Base-by-base conservation (phyloP, 441 rosid genomes). In the Gossypium gossypioides region DNA sequence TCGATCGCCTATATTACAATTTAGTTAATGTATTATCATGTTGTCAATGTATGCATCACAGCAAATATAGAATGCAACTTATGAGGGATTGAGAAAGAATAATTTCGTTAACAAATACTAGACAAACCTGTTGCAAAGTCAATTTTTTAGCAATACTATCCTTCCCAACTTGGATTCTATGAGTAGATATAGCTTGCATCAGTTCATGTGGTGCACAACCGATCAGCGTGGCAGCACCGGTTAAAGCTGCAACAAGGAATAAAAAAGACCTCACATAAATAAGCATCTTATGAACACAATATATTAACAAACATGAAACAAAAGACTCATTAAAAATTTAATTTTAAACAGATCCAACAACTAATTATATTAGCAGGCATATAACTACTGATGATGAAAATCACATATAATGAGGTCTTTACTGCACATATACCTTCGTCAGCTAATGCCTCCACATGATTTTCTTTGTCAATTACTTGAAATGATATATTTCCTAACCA, bases 401-500 rank as follows among this genome's bases (percentile, higher is more conserved):
- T 66, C 37, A 24, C 13, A 3, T 6, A 66, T 46, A 19, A 44
- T 22, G 34, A 42, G 9, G 56, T 66, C 37, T 24, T 66, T 25
- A 65, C 10, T 22, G 56, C 42, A 67, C 56, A 67, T 3, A 8
- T 48, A 24, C 99, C 99, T 91, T 95, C 88, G 74, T 86, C 85
- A 67, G 74, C 82, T 72, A 85, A 84, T 78, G 89, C 93, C 82
- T 92, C 93, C 77, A 89, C 93, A 77, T 91, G 96, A 81, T 86
- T 90, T 78, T 90, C 99, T 34, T 79, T 83, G 86, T 88, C 91
- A 72, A 79, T 84, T 76, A 86, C 90, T 83, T 81, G 80, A 77
- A 95, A 95, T 34, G 90, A 84, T 74, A 92, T 76, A 77, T 95
- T 92, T 72, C 99, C 99, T 59, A 95, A 81, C 97, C 97, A 89